Percentiles rank a stretch among this genome's conserved stretches.
These are phyloP conservation scores for Lactarius evosmus DNA, from an alignment of 768 basidiomycete species.

Conservation along the genomic window DNA sequence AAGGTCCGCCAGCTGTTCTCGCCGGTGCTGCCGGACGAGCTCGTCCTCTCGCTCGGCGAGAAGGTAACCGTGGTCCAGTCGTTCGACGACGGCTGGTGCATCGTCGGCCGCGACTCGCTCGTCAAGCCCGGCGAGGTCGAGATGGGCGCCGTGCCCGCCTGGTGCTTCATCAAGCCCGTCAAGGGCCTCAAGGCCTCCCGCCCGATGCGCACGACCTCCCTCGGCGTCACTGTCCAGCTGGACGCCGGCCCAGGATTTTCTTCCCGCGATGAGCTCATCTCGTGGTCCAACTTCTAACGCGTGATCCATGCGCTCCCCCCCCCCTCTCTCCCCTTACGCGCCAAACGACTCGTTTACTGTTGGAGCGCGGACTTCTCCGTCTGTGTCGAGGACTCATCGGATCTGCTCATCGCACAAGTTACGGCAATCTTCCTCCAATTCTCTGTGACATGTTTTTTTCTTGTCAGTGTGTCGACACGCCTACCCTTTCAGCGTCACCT, in stretches of 20 bases:
- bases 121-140: constrained; percentile 47
- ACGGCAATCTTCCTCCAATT: neutral
- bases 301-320: neutral
- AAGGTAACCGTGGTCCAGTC: constrained; percentile 56
- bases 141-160: constrained; percentile 70
- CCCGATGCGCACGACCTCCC: constrained; percentile 58
- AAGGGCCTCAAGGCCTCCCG: constrained; percentile 58
- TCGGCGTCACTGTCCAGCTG: constrained; percentile 60
- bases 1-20: constrained; percentile 63
- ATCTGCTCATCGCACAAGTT: neutral
- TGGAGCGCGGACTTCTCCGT: neutral
- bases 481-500: neutral
- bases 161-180: constrained; percentile 67
- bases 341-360: neutral
- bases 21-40: constrained; percentile 73
- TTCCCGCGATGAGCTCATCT: constrained; percentile 51
- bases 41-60: constrained; percentile 57
- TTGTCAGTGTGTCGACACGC: neutral
- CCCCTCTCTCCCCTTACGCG: too few species aligned
- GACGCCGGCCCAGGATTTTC: constrained; percentile 38
- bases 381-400: neutral
- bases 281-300: constrained; percentile 66
- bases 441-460: neutral
- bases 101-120: constrained; percentile 54
- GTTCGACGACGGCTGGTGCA: constrained; percentile 80